Conservation (phyloP, 257 asterid genomes). For the Perilla frutescens region DNA sequence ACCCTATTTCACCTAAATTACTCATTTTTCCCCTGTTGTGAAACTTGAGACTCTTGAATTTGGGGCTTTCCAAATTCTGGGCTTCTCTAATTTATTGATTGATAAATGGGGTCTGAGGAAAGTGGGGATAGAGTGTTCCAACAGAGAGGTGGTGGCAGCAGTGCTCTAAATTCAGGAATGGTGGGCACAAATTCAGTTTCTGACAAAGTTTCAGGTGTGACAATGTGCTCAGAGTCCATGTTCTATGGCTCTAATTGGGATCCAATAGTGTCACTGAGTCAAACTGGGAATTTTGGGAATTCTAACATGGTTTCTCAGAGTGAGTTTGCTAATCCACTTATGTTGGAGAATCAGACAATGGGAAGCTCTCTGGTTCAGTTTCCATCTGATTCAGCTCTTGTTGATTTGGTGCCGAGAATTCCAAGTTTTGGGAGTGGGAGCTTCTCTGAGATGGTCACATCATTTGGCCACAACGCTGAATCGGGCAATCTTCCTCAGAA, state of each 20-base stretch:
- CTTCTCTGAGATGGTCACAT: conserved; percentile 62
- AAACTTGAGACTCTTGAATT: conserved; percentile 20
- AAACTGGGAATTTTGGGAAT: conserved; percentile 52
- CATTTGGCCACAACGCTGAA: conserved; percentile 50
- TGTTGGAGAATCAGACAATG: conserved; percentile 51
- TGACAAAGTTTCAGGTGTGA: conserved; percentile 31
- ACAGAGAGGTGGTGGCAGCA: conserved; percentile 26
- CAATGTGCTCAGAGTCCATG: conserved; percentile 41
- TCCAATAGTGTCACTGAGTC: conserved; percentile 62
- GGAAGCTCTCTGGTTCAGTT: conserved; percentile 56
- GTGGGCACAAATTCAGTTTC: conserved; percentile 38
- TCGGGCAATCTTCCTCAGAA: conserved; percentile 39
- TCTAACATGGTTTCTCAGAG: conserved; percentile 54
- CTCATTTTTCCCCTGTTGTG: conserved; percentile 16
- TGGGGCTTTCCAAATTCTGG: conserved; percentile 42
- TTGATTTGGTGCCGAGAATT: conserved; percentile 61
- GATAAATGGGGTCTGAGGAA: conserved; percentile 61
- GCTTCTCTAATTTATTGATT: conserved; percentile 32
- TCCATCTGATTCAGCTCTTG: conserved; percentile 55
- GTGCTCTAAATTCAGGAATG: conserved; percentile 30
- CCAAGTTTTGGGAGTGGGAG: conserved; percentile 67
- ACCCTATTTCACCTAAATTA: conserved; percentile 50
- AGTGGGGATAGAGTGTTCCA: conserved; percentile 54
- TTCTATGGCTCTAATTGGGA: conserved; percentile 71
- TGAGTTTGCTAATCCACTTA: conserved; percentile 61